Percentiles rank a stretch among this genome's conserved stretches.
phyloP scores from a whole-genome alignment of 495 filamentous ascomycete species.

The Xylaria intraflava region DNA sequence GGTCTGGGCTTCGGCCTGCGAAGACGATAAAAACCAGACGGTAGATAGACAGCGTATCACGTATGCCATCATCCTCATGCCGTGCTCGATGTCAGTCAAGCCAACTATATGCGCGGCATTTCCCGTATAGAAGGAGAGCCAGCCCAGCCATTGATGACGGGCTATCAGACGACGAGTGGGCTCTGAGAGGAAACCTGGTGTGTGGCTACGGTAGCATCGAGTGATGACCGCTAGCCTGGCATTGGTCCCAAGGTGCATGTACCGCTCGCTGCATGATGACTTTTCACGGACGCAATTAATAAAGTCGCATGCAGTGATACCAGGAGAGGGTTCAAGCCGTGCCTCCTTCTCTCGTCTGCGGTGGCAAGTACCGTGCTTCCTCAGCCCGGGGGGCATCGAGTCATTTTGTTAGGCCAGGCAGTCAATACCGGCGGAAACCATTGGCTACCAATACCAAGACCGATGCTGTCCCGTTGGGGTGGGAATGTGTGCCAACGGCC shows the following conservation, averaged over 20 bases:
- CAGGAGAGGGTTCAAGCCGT: constrained; percentile 1
- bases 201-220: constrained; percentile 9
- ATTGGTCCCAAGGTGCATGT: background rate
- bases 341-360: background rate
- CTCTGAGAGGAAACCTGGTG: background rate
- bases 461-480: constrained; percentile 8
- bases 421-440: constrained; percentile 2
- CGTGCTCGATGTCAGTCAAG: background rate
- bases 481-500: background rate
- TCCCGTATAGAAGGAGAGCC: background rate
- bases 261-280: background rate
- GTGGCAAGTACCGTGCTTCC: constrained; percentile 9
- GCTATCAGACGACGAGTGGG: constrained; percentile 5
- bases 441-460: constrained; percentile 4
- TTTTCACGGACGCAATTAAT: background rate
- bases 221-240: background rate
- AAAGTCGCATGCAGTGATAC: background rate
- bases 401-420: background rate
- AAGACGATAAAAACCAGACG: background rate
- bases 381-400: background rate
- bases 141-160: background rate
- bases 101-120: background rate
- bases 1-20: background rate
- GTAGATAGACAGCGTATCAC: background rate
- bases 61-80: too few species aligned